A percentile compares a stretch with the other conserved stretches of the same genome.
These are phyloP conservation scores for Emmonsia crescens DNA, from an alignment of 2,329 filamentous ascomycete species.

Conservation along the genomic window DNA sequence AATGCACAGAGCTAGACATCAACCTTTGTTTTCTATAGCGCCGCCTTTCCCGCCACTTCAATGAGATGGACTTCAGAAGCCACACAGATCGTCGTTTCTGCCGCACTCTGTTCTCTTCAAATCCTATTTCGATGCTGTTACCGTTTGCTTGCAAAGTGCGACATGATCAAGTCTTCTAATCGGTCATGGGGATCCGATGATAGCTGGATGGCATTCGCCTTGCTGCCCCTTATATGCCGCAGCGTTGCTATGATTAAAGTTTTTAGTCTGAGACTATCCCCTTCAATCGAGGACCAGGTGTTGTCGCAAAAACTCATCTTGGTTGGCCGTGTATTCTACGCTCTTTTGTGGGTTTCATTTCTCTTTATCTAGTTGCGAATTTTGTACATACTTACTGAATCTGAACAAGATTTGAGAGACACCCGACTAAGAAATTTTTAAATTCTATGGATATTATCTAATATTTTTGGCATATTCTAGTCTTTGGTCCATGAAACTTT, in stretches of 20 bases:
- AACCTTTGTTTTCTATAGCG: not conserved
- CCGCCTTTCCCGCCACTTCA: conserved; percentile 3
- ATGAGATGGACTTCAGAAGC: conserved; percentile 14
- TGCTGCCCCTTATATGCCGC: conserved; percentile 9
- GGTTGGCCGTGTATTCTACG: conserved; percentile 10
- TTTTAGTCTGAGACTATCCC: conserved; percentile 7
- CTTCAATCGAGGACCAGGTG: conserved; percentile 1
- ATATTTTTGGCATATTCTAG: conserved; percentile 4
- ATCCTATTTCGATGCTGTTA: conserved; percentile 11
- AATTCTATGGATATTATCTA: not conserved
- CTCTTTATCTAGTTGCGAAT: not conserved
- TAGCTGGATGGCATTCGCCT: conserved; percentile 13
- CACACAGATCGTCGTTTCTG: conserved; percentile 11
- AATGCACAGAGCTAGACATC: not conserved
- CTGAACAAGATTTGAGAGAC: not conserved
- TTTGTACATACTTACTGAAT: not conserved
- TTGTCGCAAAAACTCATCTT: conserved; percentile 10
- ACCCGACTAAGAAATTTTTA: not conserved
- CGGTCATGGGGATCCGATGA: conserved; percentile 13
- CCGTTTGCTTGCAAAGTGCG: conserved; percentile 8
- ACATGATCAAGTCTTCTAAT: conserved; percentile 6
- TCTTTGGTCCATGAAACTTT: conserved; percentile 14
- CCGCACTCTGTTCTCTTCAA: conserved; percentile 9
- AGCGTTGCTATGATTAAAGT: conserved; percentile 8
- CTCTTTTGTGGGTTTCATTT: conserved; percentile 9